Conservation (phyloP, 441 rosid genomes). For the Erodium texanum region DNA sequence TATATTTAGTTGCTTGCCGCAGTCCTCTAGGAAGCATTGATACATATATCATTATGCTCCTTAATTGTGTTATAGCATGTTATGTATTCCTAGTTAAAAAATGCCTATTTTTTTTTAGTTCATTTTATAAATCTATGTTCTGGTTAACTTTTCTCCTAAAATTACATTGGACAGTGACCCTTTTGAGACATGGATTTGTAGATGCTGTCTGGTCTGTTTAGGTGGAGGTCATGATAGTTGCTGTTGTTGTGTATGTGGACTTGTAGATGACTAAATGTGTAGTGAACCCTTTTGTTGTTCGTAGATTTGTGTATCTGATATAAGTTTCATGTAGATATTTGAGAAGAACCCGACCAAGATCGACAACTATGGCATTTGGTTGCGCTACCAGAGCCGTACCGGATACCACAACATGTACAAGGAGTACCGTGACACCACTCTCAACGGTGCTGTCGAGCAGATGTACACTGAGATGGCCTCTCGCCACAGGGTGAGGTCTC, state of each 20-base stretch:
- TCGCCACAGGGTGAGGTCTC: slow-evolving; percentile 28
- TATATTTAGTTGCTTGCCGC: background rate
- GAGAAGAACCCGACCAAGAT: slow-evolving; percentile 31
- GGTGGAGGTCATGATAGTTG: background rate
- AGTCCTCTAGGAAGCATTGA: background rate
- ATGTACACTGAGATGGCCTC: slow-evolving; percentile 33
- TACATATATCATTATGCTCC: background rate
- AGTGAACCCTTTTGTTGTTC: background rate
- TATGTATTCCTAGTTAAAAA: background rate
- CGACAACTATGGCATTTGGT: slow-evolving; percentile 30
- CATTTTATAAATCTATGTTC: no score
- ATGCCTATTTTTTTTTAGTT: no score
- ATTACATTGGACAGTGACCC: background rate
- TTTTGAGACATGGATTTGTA: no score
- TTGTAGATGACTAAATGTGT: background rate
- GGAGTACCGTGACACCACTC: slow-evolving; percentile 29
- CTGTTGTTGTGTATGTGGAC: background rate
- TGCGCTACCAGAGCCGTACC: slow-evolving; percentile 29
- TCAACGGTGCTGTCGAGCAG: slow-evolving; percentile 31
- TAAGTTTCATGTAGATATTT: slow-evolving; percentile 17
- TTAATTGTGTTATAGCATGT: background rate
- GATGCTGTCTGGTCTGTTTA: no score
- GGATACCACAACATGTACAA: slow-evolving; percentile 33
- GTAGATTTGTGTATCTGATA: background rate
- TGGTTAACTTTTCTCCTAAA: background rate